These are phyloP conservation scores for Wallacemonas sp. DNA, from an alignment of 208 protist species.

Conservation along the genomic window DNA sequence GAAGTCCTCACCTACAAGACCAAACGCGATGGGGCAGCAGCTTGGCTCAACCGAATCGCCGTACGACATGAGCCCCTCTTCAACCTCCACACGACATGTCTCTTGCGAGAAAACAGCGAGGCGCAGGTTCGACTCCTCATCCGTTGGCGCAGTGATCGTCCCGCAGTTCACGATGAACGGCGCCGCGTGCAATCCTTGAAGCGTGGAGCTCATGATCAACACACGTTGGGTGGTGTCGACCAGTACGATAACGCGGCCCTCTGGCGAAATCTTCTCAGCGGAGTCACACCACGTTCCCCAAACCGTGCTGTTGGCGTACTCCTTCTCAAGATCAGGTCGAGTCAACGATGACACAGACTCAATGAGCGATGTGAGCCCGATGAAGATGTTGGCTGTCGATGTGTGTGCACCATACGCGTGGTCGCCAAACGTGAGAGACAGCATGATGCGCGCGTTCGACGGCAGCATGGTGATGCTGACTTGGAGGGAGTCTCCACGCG, in stretches of 20 bases:
- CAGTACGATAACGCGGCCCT: slow-evolving; percentile 51
- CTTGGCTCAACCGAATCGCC: slow-evolving; percentile 41
- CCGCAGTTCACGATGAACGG: slow-evolving; percentile 69
- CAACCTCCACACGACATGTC: slow-evolving; percentile 40
- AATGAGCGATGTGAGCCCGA: slow-evolving; percentile 69
- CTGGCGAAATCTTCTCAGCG: slow-evolving; percentile 38
- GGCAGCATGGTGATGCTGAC: slow-evolving; percentile 71
- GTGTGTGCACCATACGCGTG: slow-evolving; percentile 23
- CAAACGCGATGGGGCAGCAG: slow-evolving; percentile 56
- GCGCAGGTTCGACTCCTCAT: slow-evolving; percentile 47
- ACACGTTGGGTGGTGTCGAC: slow-evolving; percentile 59
- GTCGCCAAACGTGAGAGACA: slow-evolving; percentile 26
- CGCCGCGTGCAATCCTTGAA: slow-evolving; percentile 53
- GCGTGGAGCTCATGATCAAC: slow-evolving; percentile 63
- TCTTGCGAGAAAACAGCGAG: slow-evolving; percentile 72
- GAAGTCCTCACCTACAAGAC: slow-evolving; percentile 45
- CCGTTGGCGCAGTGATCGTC: not conserved
- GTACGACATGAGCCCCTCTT: slow-evolving; percentile 54
- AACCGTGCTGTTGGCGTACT: slow-evolving; percentile 49
- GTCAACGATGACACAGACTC: slow-evolving; percentile 38
- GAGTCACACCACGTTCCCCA: slow-evolving; percentile 86
- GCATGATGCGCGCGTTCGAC: slow-evolving; percentile 50
- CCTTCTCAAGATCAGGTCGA: slow-evolving; percentile 56
- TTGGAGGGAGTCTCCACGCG: slow-evolving; percentile 51
- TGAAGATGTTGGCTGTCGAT: slow-evolving; percentile 53